A percentile compares a stretch with the other conserved stretches of the same genome.
phyloP scores from a whole-genome alignment of 176 grass and related monocot genomes.

The Rhynchospora pubera region DNA sequence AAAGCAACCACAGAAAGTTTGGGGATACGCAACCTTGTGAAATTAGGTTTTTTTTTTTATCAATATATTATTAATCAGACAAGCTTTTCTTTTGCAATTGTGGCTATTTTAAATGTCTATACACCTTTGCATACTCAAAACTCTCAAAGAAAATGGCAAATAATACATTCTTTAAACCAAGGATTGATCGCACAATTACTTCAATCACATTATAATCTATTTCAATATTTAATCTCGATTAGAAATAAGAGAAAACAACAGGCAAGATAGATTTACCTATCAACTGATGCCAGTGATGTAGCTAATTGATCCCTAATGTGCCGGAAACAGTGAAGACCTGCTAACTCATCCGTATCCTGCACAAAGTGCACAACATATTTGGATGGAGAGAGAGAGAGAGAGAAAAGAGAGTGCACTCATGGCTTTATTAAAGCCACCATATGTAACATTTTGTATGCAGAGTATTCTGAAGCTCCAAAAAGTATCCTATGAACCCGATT shows the following conservation, averaged over 20 bases:
- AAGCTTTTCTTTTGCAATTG: background rate
- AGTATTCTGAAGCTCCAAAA: background rate
- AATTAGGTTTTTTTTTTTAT: background rate
- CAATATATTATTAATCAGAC: background rate
- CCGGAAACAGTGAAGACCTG: constrained; percentile 94
- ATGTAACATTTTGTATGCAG: background rate
- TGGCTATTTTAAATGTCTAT: background rate
- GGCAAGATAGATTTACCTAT: constrained; percentile 43
- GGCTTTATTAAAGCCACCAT: background rate
- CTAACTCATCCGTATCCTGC: constrained; percentile 93
- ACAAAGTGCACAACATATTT: constrained; percentile 3
- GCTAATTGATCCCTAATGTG: constrained; percentile 89
- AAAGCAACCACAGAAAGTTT: constrained; percentile 22
- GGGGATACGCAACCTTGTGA: background rate
- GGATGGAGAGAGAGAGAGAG: background rate
- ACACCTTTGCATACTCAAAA: constrained; percentile 7
- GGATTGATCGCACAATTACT: background rate
- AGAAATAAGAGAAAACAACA: background rate
- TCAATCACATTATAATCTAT: background rate
- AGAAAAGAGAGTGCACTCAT: background rate
- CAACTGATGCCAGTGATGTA: constrained; percentile 75
- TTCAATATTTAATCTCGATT: background rate
- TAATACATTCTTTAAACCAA: background rate
- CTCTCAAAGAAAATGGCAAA: background rate
- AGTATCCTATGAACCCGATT: background rate